phyloP scores from a whole-genome alignment of 2,329 filamentous ascomycete species.

The Arachnopeziza araneosa region DNA sequence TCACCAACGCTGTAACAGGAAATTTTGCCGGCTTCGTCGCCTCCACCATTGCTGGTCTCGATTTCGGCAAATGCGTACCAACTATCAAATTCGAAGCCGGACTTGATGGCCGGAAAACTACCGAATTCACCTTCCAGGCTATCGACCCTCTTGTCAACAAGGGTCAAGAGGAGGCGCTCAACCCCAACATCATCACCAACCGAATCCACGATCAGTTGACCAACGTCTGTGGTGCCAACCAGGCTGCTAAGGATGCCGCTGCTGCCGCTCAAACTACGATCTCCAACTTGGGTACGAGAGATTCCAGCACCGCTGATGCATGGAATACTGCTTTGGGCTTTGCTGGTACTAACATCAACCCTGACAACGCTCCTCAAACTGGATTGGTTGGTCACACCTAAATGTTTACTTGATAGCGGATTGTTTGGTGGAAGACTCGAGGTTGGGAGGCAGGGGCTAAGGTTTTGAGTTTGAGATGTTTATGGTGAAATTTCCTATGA shows the following conservation, averaged over 20 bases:
- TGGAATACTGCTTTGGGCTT: slow-evolving; percentile 37
- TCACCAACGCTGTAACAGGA: slow-evolving; percentile 9
- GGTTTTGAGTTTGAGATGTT: background rate
- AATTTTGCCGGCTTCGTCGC: slow-evolving; percentile 14
- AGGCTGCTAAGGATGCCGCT: slow-evolving; percentile 40
- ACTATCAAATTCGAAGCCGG: slow-evolving; percentile 53
- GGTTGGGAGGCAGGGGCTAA: background rate
- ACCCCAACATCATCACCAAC: slow-evolving; percentile 71
- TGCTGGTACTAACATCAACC: slow-evolving; percentile 25
- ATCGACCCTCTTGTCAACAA: slow-evolving; percentile 54
- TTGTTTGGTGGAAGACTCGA: background rate
- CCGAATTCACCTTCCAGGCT: slow-evolving; percentile 64
- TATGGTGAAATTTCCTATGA: background rate
- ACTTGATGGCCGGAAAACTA: slow-evolving; percentile 43
- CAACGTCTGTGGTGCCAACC: slow-evolving; percentile 60
- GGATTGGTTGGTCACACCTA: slow-evolving; percentile 28
- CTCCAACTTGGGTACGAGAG: slow-evolving; percentile 42
- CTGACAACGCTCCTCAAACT: slow-evolving; percentile 26
- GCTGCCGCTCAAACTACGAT: slow-evolving; percentile 47
- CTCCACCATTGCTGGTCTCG: slow-evolving; percentile 30
- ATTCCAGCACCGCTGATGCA: slow-evolving; percentile 42
- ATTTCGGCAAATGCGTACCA: slow-evolving; percentile 45
- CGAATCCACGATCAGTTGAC: slow-evolving; percentile 63
- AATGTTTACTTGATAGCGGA: background rate
- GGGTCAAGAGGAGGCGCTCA: slow-evolving; percentile 61